phyloP scores from a whole-genome alignment of 1,284 basidiomycete genomes.

The Ustilago trichophora region DNA sequence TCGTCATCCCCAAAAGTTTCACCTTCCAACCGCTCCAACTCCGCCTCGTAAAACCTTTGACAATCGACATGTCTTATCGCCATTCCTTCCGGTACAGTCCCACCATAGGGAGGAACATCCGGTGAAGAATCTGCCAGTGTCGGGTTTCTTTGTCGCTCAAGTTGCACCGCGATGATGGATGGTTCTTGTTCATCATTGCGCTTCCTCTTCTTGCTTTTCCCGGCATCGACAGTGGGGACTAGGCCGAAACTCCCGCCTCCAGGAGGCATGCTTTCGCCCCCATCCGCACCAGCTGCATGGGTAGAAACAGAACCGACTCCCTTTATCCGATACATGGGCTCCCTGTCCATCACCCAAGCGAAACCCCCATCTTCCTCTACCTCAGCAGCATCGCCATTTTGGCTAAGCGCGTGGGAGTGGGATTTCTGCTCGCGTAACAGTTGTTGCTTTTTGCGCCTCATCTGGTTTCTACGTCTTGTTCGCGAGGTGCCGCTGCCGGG shows the following conservation, averaged over 20 bases:
- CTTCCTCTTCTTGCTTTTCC: constrained; percentile 13
- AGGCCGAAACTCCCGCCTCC: constrained; percentile 14
- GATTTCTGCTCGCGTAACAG: constrained; percentile 9
- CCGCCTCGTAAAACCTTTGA: constrained; percentile 16
- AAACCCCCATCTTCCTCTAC: no score
- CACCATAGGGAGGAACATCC: constrained; percentile 4
- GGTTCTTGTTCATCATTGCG: not conserved
- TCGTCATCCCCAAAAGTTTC: not conserved
- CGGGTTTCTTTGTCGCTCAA: no score
- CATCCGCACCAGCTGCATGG: not conserved
- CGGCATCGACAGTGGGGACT: not conserved
- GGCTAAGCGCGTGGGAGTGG: no score
- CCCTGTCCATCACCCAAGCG: constrained; percentile 6
- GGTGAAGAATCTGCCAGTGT: constrained; percentile 8
- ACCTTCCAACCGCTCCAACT: constrained; percentile 3
- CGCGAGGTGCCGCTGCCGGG: constrained; percentile 46
- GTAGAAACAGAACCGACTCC: not conserved
- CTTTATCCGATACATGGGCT: constrained; percentile 2
- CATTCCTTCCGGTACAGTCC: constrained; percentile 4
- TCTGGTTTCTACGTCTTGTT: constrained; percentile 48
- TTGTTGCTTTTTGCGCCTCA: constrained; percentile 23
- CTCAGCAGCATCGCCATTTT: no score
- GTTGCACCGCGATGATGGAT: no score
- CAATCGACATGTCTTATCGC: constrained; percentile 22
- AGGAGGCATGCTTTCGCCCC: not conserved